Base-by-base conservation (phyloP, 2,329 filamentous ascomycete species). In the Samsoniella hepiali region DNA sequence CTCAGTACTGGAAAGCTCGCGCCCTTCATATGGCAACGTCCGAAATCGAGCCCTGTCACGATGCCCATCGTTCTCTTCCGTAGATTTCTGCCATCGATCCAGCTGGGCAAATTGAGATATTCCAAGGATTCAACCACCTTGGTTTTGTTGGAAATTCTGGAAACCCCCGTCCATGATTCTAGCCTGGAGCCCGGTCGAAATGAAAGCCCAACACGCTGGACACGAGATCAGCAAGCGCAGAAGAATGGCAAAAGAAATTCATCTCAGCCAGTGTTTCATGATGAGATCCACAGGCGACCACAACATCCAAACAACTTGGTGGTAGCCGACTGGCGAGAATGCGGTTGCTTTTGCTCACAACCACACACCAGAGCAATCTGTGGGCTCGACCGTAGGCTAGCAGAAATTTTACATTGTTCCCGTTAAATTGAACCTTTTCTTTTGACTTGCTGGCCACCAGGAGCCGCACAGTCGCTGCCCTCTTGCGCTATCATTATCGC, bases 1-100 rank as follows among this genome's bases (percentile, higher is more conserved):
- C 5, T 34, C 10, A 51, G 22, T 31, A 34, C 15, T 54, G 50
- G 17, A 54, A 54, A 54, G 38, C 38, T 8, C 15, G 22, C 56
- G 56, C 56, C 56, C 56, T 36, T 29, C 22, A 22, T 22, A 22
- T 56, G 38, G 54, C 5, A 38, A 27, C 34, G 49, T 17, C 47
- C 7, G 38, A 47, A 61, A 61, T 44, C 56, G 42, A 49, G 32
- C 58, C 58, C 31, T 45, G 58, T 31, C 38, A 47, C 38, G 31
- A 61, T 61, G 58, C 29, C 27, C 17, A 61, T 61, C 58, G 32
- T 22, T 22, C 22, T 22, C 22, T 22, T 22, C 22, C 22, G 22
- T 22, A 22, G 22, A 22, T 22, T 22, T 22, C 22, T 54, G 45
- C 15, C 8, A n/a, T 50, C 38, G 32, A 27, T 40, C 38, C 15